phyloP scores from a whole-genome alignment of 768 basidiomycete species.

The Serendipita sp. region DNA sequence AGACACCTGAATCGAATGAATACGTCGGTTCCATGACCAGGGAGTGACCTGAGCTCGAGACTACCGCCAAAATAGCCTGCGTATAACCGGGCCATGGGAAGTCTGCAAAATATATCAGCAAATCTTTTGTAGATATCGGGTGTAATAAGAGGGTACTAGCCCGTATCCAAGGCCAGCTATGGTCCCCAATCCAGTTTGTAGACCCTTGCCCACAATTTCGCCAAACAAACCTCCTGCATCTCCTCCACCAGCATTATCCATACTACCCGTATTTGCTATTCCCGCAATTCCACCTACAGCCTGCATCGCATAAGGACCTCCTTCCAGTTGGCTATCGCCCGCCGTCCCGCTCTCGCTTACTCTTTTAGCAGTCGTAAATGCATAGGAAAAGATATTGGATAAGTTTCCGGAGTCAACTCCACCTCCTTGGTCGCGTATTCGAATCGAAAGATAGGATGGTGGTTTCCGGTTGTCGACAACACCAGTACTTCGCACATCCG shows the following conservation, averaged over 20 bases:
- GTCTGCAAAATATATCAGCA: conserved; percentile 7
- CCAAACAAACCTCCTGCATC: conserved; percentile 46
- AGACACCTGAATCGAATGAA: conserved; percentile 39
- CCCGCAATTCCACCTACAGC: conserved; percentile 51
- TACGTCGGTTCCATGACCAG: conserved; percentile 44
- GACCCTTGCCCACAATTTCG: conserved; percentile 60
- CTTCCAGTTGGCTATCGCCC: conserved; percentile 23
- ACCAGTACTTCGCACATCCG: conserved; percentile 8
- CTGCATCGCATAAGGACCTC: conserved; percentile 66
- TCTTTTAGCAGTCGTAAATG: conserved; percentile 61
- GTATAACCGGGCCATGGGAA: conserved; percentile 14
- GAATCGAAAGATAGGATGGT: conserved; percentile 48
- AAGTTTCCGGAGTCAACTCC: conserved; percentile 63
- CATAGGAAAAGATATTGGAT: conserved; percentile 74
- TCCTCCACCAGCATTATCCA: conserved; percentile 16
- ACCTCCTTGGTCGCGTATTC: conserved; percentile 75
- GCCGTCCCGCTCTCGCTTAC: conserved; percentile 27
- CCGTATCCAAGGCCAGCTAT: conserved; percentile 84
- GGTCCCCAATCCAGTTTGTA: conserved; percentile 73
- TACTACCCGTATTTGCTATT: conserved; percentile 30
- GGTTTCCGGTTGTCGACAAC: conserved; percentile 7
- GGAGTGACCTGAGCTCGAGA: conserved; percentile 61
- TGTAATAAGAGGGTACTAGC: conserved; percentile 9
- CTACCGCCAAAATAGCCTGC: conserved; percentile 72
- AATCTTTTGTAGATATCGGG: background rate